phyloP scores from a whole-genome alignment of 192 early-diverging fungal genomes.

The Entophlyctis luteolus region DNA sequence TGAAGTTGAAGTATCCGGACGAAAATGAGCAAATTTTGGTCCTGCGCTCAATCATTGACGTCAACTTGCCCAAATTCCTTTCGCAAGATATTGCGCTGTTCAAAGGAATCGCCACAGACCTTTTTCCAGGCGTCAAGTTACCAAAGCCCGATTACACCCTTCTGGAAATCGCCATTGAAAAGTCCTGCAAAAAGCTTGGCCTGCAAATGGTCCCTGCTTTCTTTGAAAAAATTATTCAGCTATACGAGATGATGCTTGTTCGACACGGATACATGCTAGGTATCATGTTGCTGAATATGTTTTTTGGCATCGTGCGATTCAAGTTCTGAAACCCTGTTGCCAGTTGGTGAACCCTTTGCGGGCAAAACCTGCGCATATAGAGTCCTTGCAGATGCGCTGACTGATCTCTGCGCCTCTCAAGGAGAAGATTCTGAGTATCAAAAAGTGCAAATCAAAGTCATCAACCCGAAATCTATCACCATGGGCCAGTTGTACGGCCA shows the following conservation, averaged over 20 bases:
- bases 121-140: constrained; percentile 57
- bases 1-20: constrained; percentile 62
- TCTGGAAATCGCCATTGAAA: constrained; percentile 49
- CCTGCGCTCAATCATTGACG: constrained; percentile 58
- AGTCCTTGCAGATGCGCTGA: constrained; percentile 54
- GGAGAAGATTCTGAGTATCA: constrained; percentile 45
- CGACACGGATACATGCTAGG: constrained; percentile 61
- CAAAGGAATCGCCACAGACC: constrained; percentile 55
- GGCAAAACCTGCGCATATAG: constrained; percentile 60
- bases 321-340: neutral
- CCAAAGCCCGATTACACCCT: constrained; percentile 58
- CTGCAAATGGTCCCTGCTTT: constrained; percentile 55
- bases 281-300: no score
- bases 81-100: constrained; percentile 63
- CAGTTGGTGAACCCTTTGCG: constrained; percentile 56
- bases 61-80: constrained; percentile 62
- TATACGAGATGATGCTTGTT: constrained; percentile 66
- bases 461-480: constrained; percentile 61
- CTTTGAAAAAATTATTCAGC: constrained; percentile 62
- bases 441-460: constrained; percentile 51
- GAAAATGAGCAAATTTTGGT: constrained; percentile 59
- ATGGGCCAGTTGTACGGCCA: constrained; percentile 64
- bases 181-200: constrained; percentile 41
- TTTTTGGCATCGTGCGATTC: neutral
- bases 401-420: constrained; percentile 36